Evolutionary conservation across 805 yeast genomes (phyloP).

Genomic region (Helenozyma baotianmanensis): DNA sequence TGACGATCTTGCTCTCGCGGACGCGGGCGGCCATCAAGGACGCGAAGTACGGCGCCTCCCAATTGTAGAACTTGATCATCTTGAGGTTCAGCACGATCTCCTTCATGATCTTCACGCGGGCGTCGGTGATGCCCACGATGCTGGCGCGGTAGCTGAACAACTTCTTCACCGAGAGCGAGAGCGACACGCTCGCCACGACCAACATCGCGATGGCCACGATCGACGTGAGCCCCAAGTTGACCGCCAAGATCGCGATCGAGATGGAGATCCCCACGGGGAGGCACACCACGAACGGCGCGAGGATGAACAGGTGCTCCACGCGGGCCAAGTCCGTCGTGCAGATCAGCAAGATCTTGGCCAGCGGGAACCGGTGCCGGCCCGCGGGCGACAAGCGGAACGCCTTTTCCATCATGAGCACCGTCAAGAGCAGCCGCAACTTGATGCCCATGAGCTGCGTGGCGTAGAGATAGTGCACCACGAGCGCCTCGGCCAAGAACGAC

Average conservation of each 20-base stretch:
- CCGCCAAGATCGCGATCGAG: conserved; percentile 5
- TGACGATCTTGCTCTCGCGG: conserved; percentile 1
- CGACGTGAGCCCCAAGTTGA: conserved; percentile 5
- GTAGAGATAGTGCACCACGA: conserved; percentile 3
- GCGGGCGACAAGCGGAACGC: conserved; percentile 3
- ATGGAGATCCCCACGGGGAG: conserved; percentile 3
- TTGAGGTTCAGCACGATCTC: conserved; percentile 6
- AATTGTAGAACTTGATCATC: conserved; percentile 9
- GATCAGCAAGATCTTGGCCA: conserved; percentile 6
- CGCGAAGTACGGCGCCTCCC: conserved; percentile 8
- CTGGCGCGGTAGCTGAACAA: conserved; percentile 3
- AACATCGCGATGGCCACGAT: conserved; percentile 7
- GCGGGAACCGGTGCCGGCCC: conserved; percentile 1
- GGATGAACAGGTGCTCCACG: conserved; percentile 5
- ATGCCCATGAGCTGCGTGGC: conserved; percentile 2
- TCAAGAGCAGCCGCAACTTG: conserved; percentile 1
- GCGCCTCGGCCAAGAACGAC: background rate
- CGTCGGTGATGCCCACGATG: conserved; percentile 5
- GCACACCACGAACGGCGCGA: conserved; percentile 1
- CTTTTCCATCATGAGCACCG: conserved; percentile 6
- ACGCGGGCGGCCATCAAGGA: background rate
- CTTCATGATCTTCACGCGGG: conserved; percentile 4
- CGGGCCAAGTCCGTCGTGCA: conserved; percentile 7
- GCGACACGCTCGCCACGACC: conserved; percentile 1
- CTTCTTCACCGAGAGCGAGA: conserved; percentile 1